These are phyloP conservation scores for Candida taoyuanica DNA, from an alignment of 805 yeast species.

Conservation along the genomic window DNA sequence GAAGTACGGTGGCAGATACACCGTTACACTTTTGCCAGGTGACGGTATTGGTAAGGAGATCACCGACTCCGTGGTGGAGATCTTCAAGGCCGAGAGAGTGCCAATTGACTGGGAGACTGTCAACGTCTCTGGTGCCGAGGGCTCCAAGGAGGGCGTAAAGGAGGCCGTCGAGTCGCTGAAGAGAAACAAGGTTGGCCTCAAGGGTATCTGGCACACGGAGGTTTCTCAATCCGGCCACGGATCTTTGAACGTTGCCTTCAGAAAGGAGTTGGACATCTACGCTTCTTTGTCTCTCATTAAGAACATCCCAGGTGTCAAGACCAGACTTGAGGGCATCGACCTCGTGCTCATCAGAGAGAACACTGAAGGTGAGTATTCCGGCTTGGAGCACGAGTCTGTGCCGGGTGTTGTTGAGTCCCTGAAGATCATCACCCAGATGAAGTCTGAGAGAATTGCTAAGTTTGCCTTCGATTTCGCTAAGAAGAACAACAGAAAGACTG, in stretches of 20 bases:
- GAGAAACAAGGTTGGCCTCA: constrained; percentile 95
- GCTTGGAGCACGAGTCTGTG: constrained; percentile 94
- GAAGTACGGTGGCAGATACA: constrained; percentile 91
- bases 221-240: constrained; percentile 71
- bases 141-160: constrained; percentile 56
- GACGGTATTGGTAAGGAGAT: constrained; percentile 98
- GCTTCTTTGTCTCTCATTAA: constrained; percentile 94
- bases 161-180: constrained; percentile 88
- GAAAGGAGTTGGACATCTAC: constrained; percentile 93
- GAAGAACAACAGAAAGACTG: constrained; percentile 86
- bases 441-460: constrained; percentile 95
- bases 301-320: constrained; percentile 89
- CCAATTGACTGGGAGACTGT: constrained; percentile 93
- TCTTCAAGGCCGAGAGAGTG: constrained; percentile 79
- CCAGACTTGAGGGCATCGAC: constrained; percentile 85
- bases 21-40: constrained; percentile 94
- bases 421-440: constrained; percentile 89
- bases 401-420: constrained; percentile 97
- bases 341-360: constrained; percentile 95
- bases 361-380: constrained; percentile 99
- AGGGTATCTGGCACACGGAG: constrained; percentile 93
- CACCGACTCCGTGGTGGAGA: constrained; percentile 86
- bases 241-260: constrained; percentile 90
- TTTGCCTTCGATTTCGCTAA: constrained; percentile 95
- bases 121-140: constrained; percentile 56